Evolutionary conservation across 1,284 basidiomycete species (phyloP), one percentile per base, ranked within the genome.

Genomic region (Rhodofomes roseus): DNA sequence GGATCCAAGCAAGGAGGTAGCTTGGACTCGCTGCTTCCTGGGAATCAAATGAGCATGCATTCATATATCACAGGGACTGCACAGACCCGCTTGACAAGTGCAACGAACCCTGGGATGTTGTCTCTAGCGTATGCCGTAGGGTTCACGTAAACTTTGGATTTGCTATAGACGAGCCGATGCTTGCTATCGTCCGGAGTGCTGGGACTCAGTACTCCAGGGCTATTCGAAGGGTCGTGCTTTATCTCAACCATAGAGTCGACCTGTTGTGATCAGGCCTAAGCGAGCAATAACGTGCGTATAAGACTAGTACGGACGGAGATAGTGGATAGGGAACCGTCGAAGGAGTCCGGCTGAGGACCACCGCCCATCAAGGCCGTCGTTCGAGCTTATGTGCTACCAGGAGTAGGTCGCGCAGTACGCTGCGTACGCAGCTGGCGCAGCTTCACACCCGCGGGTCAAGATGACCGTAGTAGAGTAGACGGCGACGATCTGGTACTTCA

Each of bases 81-180:
- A 78, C 85, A 59, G 67, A 89, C 90, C 72, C 85, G 82, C 76
- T 90, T 93, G 16, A 97, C 94, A 60, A 98, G 81, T 14, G 90
- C 87, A 6, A 95, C 85, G 72, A 96, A 97, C 3, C 96, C 96
- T 4, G 94, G 86, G 31, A 98, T 92, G 73, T 98, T 97, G 75
- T 98, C 96, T 66, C 90, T 83, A 2, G 90, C 81, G 71, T 95
- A 96, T 2, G 92, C 87, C 0, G 95, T 96, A 0, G 96, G 96
- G 69, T 98, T 95, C 50, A 97, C 88, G 69, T 95, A 95, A 43
- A 96, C 94, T 71, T 95, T 95, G 41, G 90, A 92, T 74, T 96
- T 96, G 73, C 86, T 90, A 68, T 93, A 96, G 20, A 96, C 74
- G 50, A 97, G 79, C 56, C 89, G 79, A 70, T 84, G 83, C 72